Percentiles rank a stretch among this genome's conserved stretches.
These are phyloP conservation scores for Aspergillus texensis DNA, from an alignment of 2,329 filamentous ascomycete genomes.

Conservation along the genomic window DNA sequence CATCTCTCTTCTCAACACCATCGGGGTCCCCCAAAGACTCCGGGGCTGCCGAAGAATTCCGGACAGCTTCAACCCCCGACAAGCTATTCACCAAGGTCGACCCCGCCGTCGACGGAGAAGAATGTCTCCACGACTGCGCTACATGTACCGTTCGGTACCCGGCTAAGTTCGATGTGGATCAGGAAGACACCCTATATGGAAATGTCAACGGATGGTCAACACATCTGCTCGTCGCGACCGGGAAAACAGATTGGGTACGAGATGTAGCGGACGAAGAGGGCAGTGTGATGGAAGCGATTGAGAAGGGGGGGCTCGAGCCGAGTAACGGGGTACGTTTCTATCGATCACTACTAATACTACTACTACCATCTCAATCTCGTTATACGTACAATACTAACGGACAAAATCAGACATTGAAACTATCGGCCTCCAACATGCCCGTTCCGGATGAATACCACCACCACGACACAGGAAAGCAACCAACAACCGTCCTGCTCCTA, in stretches of 20 bases:
- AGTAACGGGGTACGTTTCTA: constrained; percentile 43
- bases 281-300: constrained; percentile 78
- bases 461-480: constrained; percentile 59
- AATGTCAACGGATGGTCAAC: constrained; percentile 84
- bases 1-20: constrained; percentile 35
- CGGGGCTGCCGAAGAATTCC: constrained; percentile 44
- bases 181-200: constrained; percentile 79
- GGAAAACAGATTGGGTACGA: constrained; percentile 90
- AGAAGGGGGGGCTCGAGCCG: constrained; percentile 44
- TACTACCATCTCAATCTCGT: too few species aligned
- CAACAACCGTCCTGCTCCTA: constrained; percentile 80
- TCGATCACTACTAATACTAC: not conserved
- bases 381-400: not conserved
- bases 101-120: constrained; percentile 79
- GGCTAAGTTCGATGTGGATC: constrained; percentile 71
- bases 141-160: constrained; percentile 80
- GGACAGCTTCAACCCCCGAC: constrained; percentile 49
- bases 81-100: constrained; percentile 74
- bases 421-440: constrained; percentile 90
- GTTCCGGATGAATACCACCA: constrained; percentile 67
- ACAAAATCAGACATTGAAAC: constrained; percentile 70
- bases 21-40: constrained; percentile 27
- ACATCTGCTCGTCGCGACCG: constrained; percentile 90
- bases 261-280: constrained; percentile 87
- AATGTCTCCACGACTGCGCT: constrained; percentile 84